A percentile compares a stretch with the other conserved stretches of the same genome.
Conservation (phyloP, 176 grass and related monocot genomes). For the Triticum turgidum region DNA sequence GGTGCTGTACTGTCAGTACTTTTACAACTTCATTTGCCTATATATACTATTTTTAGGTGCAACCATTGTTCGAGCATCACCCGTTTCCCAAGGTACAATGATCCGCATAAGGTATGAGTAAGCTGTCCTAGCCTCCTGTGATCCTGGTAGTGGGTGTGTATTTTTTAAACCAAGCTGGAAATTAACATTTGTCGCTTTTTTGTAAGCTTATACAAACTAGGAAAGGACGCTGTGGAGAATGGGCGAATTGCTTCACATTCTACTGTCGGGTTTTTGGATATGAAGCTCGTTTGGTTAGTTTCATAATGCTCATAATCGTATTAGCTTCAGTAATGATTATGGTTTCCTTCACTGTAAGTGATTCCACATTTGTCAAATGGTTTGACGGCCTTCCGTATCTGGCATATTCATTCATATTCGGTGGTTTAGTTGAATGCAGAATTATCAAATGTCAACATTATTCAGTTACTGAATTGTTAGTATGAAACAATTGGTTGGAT, state of each 20-base stretch:
- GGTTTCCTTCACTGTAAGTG: neutral
- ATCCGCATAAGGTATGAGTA: constrained; percentile 81
- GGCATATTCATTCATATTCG: neutral
- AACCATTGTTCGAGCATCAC: constrained; percentile 69
- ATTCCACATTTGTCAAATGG: neutral
- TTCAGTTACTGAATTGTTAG: neutral
- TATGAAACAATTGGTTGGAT: neutral
- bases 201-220: constrained; percentile 91
- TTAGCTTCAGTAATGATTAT: constrained; percentile 13
- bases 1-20: neutral
- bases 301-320: constrained; percentile 15
- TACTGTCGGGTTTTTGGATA: constrained; percentile 94
- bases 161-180: constrained; percentile 21
- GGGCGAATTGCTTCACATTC: constrained; percentile 97
- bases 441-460: neutral
- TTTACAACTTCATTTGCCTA: constrained; percentile 20
- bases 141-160: neutral
- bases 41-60: constrained; percentile 62
- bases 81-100: constrained; percentile 90
- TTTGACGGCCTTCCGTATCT: neutral
- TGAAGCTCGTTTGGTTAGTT: constrained; percentile 91
- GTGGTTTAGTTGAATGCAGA: neutral
- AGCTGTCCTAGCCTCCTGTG: constrained; percentile 13
- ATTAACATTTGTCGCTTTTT: constrained; percentile 31
- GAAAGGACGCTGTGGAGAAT: constrained; percentile 95